A percentile compares a stretch with the other conserved stretches of the same genome.
Evolutionary conservation across 352 stramenopile genomes (phyloP).

Genomic region (Pythium insidiosum): DNA sequence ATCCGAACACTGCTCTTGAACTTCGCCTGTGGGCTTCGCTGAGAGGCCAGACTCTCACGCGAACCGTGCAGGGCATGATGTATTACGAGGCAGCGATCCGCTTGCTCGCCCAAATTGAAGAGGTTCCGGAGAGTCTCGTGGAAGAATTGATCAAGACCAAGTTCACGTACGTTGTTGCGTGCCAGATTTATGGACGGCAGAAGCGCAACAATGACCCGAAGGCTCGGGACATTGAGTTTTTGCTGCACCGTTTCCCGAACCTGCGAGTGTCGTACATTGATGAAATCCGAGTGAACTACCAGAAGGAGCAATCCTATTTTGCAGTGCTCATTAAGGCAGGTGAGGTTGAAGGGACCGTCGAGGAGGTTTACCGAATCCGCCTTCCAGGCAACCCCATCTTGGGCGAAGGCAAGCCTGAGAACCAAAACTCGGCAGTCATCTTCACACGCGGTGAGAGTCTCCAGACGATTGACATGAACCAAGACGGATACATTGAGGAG

Average conservation of each 20-base stretch:
- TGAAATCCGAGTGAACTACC: constrained; percentile 93
- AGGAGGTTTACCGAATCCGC: constrained; percentile 97
- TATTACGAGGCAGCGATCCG: constrained; percentile 97
- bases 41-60: constrained; percentile 94
- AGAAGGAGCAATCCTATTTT: constrained; percentile 95
- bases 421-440: constrained; percentile 98
- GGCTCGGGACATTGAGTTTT: constrained; percentile 97
- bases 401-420: constrained; percentile 99
- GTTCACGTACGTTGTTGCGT: constrained; percentile 98
- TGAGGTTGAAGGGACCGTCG: constrained; percentile 45
- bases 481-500: constrained; percentile 99
- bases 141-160: constrained; percentile 98
- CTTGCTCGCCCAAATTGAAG: constrained; percentile 95
- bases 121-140: constrained; percentile 81
- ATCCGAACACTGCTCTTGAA: constrained; percentile 79
- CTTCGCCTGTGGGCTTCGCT: constrained; percentile 97
- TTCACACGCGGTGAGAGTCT: constrained; percentile 97
- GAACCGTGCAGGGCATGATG: constrained; percentile 99
- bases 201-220: constrained; percentile 98
- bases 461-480: constrained; percentile 99
- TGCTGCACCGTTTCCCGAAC: constrained; percentile 96
- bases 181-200: constrained; percentile 98
- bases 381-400: constrained; percentile 97
- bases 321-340: constrained; percentile 95
- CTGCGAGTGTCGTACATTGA: constrained; percentile 98